Evolutionary conservation across 2,329 filamentous ascomycete genomes (phyloP).

Genomic region (Uncinocarpus reesii): DNA sequence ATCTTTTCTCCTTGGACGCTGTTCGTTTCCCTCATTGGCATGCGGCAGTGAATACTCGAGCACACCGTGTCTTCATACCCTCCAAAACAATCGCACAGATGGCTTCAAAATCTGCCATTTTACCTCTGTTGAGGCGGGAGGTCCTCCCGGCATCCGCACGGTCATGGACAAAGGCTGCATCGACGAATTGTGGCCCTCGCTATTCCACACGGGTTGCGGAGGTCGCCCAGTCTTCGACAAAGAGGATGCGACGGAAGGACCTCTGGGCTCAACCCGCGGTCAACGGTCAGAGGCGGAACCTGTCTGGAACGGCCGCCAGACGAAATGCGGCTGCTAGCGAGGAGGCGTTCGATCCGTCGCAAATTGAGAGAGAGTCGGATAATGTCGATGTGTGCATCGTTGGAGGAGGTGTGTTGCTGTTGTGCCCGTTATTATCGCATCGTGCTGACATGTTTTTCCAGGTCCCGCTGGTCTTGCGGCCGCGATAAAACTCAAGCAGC

Average conservation of each 20-base stretch:
- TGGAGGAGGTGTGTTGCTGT: constrained; percentile 54
- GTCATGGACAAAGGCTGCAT: constrained; percentile 22
- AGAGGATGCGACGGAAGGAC: background rate
- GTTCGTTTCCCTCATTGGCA: background rate
- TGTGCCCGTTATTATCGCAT: background rate
- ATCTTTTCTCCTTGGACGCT: background rate
- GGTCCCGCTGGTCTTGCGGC: constrained; percentile 87
- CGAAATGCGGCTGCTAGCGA: constrained; percentile 40
- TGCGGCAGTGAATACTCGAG: background rate
- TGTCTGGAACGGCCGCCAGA: constrained; percentile 37
- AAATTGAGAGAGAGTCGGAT: constrained; percentile 77
- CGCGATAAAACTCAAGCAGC: constrained; percentile 87
- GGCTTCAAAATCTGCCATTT: constrained; percentile 33
- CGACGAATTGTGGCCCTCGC: constrained; percentile 13
- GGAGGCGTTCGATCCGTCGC: constrained; percentile 50
- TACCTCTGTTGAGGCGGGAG: constrained; percentile 37
- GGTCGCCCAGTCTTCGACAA: constrained; percentile 6
- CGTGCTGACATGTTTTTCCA: constrained; percentile 20
- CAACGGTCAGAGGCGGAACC: constrained; percentile 30
- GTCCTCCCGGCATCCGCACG: constrained; percentile 25
- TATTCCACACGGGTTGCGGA: constrained; percentile 17
- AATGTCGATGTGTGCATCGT: constrained; percentile 95
- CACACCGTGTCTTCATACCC: background rate
- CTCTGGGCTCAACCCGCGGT: background rate
- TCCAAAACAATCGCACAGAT: constrained; percentile 20